These are phyloP conservation scores for Pestalotiopsis sp. DNA, from an alignment of 2,329 filamentous ascomycete species.

Conservation along the genomic window DNA sequence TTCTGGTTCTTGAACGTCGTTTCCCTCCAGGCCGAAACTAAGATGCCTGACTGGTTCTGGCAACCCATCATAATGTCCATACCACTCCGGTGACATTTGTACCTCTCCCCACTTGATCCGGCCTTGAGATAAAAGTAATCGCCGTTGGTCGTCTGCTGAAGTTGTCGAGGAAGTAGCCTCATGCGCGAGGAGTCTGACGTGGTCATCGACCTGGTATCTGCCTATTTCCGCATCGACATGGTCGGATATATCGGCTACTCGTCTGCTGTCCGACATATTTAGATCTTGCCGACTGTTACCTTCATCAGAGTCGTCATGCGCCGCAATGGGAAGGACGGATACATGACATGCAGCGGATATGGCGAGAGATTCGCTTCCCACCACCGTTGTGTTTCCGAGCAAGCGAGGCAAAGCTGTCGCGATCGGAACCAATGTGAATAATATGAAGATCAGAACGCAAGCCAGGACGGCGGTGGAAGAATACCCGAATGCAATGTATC, in stretches of 20 bases:
- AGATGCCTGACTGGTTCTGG: neutral
- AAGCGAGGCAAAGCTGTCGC: conserved; percentile 18
- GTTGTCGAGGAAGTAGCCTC: neutral
- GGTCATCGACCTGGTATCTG: neutral
- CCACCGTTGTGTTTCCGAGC: conserved; percentile 19
- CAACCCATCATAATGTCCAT: neutral
- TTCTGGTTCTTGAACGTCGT: neutral
- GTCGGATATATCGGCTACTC: too few relatives aligned
- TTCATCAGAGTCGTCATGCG: neutral
- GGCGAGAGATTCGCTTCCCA: conserved; percentile 25
- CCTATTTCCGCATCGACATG: neutral
- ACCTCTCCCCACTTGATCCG: neutral
- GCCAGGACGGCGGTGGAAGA: conserved; percentile 20
- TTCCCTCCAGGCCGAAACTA: neutral
- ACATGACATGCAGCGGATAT: conserved; percentile 26
- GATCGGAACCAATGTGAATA: conserved; percentile 14
- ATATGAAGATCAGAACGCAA: conserved; percentile 14
- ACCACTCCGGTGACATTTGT: neutral
- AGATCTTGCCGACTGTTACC: neutral
- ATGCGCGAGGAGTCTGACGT: neutral
- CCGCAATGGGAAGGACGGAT: conserved; percentile 8
- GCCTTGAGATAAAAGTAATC: neutral
- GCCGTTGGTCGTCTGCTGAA: neutral
- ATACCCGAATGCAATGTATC: conserved; percentile 8
- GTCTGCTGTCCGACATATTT: neutral